Conservation (phyloP, 2,329 filamentous ascomycete species). For the Piedraia hortae region DNA sequence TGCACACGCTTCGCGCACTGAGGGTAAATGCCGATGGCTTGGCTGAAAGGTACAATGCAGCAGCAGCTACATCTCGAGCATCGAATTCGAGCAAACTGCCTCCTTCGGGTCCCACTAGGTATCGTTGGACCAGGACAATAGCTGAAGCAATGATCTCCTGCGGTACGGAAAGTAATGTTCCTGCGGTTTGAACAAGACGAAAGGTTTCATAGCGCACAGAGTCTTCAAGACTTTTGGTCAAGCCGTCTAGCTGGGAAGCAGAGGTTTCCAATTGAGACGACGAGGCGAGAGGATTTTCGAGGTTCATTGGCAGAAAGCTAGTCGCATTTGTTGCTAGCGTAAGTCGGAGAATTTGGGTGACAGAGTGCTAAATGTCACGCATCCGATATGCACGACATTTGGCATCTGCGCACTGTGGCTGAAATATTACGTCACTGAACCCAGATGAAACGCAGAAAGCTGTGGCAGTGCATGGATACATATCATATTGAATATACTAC, state of each 20-base stretch:
- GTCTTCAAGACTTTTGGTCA: conserved; percentile 43
- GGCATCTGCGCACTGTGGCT: too few species aligned
- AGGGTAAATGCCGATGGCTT: conserved; percentile 58
- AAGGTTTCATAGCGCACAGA: conserved; percentile 44
- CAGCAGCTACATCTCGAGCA: conserved; percentile 49
- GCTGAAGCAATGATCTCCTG: conserved; percentile 70
- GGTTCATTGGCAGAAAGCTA: conserved; percentile 17
- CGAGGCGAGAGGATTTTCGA: conserved; percentile 46
- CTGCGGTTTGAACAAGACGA: conserved; percentile 49
- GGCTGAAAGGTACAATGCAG: conserved; percentile 49
- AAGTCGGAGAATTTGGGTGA: too few species aligned
- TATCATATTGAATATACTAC: too few species aligned
- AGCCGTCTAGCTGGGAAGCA: conserved; percentile 25
- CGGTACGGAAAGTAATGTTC: conserved; percentile 54
- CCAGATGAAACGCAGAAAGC: too few species aligned
- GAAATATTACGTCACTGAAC: too few species aligned
- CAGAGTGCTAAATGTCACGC: too few species aligned
- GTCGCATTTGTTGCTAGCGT: too few species aligned
- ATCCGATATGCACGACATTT: conserved; percentile 4
- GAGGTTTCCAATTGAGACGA: conserved; percentile 36
- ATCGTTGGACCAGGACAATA: conserved; percentile 54
- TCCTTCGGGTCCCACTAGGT: conserved; percentile 37
- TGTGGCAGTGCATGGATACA: too few species aligned
- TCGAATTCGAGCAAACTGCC: conserved; percentile 23
- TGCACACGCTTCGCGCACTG: conserved; percentile 53